Conservation (phyloP, 2,329 filamentous ascomycete species). For the Magnaporthales sp. region DNA sequence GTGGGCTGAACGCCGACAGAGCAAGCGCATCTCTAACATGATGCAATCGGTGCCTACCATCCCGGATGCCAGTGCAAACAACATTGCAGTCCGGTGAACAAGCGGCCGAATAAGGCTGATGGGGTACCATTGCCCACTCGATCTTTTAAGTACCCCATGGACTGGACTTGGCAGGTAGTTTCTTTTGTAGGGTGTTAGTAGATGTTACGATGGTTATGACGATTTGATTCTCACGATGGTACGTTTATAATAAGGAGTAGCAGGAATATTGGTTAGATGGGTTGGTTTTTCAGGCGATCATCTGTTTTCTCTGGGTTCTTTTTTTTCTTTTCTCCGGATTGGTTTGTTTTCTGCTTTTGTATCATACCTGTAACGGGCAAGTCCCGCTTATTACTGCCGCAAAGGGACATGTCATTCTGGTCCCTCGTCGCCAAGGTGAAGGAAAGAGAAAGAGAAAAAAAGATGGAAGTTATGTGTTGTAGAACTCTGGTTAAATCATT, state of each 20-base stretch:
- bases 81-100: background rate
- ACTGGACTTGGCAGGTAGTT: background rate
- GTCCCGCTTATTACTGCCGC: background rate
- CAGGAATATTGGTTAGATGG: background rate
- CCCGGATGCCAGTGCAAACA: background rate
- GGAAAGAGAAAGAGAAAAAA: background rate
- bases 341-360: background rate
- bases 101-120: background rate
- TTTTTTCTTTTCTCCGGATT: background rate
- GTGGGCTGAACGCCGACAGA: conserved; percentile 49
- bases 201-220: background rate
- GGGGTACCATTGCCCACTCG: background rate
- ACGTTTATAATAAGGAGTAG: background rate
- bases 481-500: background rate
- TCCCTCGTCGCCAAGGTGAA: background rate
- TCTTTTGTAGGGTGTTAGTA: background rate
- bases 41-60: conserved; percentile 21
- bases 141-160: background rate
- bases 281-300: background rate
- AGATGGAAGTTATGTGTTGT: background rate
- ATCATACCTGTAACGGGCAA: background rate
- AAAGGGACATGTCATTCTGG: background rate
- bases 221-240: background rate
- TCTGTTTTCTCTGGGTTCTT: too few species aligned
- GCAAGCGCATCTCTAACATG: conserved; percentile 17